A percentile compares a stretch with the other conserved stretches of the same genome.
These are phyloP conservation scores for Ophiosphaerella herpotricha DNA, from an alignment of 2,329 filamentous ascomycete species.

Conservation along the genomic window DNA sequence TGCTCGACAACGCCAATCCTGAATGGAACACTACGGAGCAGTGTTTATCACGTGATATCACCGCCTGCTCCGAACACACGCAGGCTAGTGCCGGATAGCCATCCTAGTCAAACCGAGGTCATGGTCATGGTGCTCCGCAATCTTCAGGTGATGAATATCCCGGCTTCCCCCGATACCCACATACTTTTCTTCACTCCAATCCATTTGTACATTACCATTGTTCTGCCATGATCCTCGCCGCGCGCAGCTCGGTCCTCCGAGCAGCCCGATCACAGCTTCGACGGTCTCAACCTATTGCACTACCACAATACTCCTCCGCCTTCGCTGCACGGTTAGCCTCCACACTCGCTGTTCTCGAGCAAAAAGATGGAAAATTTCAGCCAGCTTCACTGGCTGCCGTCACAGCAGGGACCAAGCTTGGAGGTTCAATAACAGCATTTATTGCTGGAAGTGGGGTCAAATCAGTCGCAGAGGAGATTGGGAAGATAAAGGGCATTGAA, in stretches of 20 bases:
- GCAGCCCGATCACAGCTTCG: constrained; percentile 53
- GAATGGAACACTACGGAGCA: constrained; percentile 20
- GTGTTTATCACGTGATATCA: constrained; percentile 18
- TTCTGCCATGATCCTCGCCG: constrained; percentile 42
- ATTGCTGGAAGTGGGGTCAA: constrained; percentile 81
- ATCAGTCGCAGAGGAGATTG: constrained; percentile 76
- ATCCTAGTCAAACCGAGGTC: constrained; percentile 38
- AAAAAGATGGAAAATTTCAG: constrained; percentile 86
- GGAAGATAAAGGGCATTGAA: constrained; percentile 86
- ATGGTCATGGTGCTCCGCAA: constrained; percentile 20
- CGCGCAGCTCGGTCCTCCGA: constrained; percentile 42
- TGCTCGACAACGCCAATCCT: constrained; percentile 27
- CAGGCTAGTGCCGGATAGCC: constrained; percentile 21
- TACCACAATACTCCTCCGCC: constrained; percentile 59
- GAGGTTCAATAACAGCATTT: constrained; percentile 83
- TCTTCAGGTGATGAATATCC: not conserved
- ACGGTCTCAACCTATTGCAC: constrained; percentile 32
- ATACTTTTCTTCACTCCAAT: not conserved
- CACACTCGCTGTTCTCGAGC: constrained; percentile 89
- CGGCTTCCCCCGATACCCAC: not conserved
- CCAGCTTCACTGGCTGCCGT: constrained; percentile 81
- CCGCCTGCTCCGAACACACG: constrained; percentile 4
- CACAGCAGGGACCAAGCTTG: constrained; percentile 83
- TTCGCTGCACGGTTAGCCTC: constrained; percentile 74
- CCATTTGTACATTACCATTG: constrained; percentile 2